Evolutionary conservation across 306 rosid genomes (phyloP).

Genomic region (Castanea crenata): DNA sequence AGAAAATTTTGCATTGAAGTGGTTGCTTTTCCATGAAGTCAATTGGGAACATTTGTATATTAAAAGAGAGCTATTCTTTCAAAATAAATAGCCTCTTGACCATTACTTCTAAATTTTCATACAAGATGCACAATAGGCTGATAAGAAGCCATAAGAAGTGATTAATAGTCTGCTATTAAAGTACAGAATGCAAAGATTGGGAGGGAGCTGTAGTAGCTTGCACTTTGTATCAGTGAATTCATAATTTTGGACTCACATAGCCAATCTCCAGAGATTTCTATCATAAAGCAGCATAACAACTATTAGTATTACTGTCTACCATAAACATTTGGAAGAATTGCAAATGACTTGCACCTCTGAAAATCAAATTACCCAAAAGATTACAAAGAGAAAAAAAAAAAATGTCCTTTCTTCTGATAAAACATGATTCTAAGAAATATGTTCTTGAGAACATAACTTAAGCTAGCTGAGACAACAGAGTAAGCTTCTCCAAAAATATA

Average conservation of each 20-base stretch:
- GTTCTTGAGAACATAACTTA: conserved; percentile 9
- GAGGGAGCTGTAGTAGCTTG: conserved; percentile 3
- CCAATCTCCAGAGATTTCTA: neutral
- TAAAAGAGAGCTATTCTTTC: neutral
- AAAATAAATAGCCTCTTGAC: neutral
- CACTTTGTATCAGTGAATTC: neutral
- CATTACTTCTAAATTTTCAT: neutral
- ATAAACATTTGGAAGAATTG: conserved; percentile 12
- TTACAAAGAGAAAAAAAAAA: neutral
- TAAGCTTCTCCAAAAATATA: neutral
- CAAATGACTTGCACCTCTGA: conserved; percentile 10
- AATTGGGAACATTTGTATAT: neutral
- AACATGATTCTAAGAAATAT: conserved; percentile 15
- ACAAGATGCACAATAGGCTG: neutral
- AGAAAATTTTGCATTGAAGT: neutral
- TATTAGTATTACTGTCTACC: conserved; percentile 14
- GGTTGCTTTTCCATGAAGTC: neutral
- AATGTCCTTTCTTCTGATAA: conserved; percentile 1
- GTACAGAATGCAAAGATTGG: neutral
- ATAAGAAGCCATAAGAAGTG: neutral
- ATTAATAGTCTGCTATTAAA: neutral
- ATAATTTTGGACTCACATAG: conserved; percentile 1
- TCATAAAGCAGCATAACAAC: neutral
- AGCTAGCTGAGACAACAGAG: conserved; percentile 6
- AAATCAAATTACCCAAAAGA: neutral